Percentiles rank a stretch among this genome's conserved stretches.
These are phyloP conservation scores for Paraphoma chrysanthemicola DNA, from an alignment of 2,329 filamentous ascomycete genomes.

Conservation along the genomic window DNA sequence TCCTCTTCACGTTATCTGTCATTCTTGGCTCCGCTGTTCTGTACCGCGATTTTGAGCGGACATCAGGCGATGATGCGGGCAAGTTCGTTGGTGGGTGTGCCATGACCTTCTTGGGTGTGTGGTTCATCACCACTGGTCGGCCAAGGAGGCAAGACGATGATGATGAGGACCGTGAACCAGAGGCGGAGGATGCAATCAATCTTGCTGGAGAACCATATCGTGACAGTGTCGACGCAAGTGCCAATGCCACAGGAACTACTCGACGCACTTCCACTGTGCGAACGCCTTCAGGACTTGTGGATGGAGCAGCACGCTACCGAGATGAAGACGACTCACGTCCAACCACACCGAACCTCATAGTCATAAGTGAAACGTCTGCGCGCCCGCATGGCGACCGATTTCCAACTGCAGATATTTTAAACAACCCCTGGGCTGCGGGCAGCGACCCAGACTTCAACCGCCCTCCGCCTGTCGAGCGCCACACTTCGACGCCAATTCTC, in stretches of 20 bases:
- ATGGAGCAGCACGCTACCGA: conserved; percentile 22
- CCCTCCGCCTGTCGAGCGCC: conserved; percentile 20
- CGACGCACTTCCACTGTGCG: conserved; percentile 35
- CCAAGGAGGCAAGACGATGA: conserved; percentile 51
- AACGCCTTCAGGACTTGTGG: conserved; percentile 28
- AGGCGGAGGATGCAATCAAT: conserved; percentile 52
- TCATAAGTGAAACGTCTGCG: conserved; percentile 22
- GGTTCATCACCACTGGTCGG: conserved; percentile 90
- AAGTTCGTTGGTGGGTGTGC: conserved; percentile 93
- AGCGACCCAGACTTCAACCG: conserved; percentile 4
- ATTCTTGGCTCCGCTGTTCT: conserved; percentile 92
- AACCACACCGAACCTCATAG: conserved; percentile 31
- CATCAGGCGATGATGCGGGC: conserved; percentile 72
- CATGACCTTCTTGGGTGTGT: conserved; percentile 95
- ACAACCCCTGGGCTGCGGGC: conserved; percentile 39
- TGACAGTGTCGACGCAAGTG: conserved; percentile 31
- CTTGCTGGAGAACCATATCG: conserved; percentile 49
- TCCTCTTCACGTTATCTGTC: conserved; percentile 93
- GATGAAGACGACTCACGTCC: conserved; percentile 20
- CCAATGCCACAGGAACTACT: conserved; percentile 12
- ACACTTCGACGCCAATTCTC: conserved; percentile 39
- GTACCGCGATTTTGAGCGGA: conserved; percentile 93
- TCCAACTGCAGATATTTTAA: conserved; percentile 16
- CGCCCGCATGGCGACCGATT: conserved; percentile 10
- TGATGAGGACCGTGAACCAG: conserved; percentile 55